Evolutionary conservation across 495 filamentous ascomycete species (phyloP).

Genomic region (Thozetella sp.): DNA sequence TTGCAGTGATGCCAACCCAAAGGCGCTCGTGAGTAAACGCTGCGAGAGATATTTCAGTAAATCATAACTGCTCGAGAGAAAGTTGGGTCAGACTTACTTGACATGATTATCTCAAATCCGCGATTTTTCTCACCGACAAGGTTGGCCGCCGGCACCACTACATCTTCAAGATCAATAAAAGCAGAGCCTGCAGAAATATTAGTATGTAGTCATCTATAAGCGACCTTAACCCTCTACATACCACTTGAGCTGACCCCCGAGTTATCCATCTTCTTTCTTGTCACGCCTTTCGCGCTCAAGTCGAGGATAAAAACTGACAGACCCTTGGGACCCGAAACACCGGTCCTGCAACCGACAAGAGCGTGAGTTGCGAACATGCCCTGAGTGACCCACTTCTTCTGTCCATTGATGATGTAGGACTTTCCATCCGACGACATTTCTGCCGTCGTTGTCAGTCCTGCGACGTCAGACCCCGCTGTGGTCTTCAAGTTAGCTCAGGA

Average conservation of each 20-base stretch:
- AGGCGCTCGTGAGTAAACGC: background rate
- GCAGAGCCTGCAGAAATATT: background rate
- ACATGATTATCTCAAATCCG: background rate
- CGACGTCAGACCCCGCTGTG: background rate
- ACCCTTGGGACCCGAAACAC: no score
- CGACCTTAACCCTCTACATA: no score
- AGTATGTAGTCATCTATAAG: no score
- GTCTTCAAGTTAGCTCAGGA: background rate
- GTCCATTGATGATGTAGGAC: background rate
- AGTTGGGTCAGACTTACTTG: no score
- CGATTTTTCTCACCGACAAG: background rate
- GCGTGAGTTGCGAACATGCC: background rate
- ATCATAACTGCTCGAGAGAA: no score
- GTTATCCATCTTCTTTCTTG: background rate
- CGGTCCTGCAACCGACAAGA: no score
- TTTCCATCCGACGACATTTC: background rate
- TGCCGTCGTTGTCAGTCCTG: background rate
- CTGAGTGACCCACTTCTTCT: background rate
- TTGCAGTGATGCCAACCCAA: background rate
- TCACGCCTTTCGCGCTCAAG: background rate
- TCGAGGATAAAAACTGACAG: no score
- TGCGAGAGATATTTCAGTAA: no score
- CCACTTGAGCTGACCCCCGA: no score
- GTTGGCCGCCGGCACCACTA: background rate
- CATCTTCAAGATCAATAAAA: background rate